Percentiles rank a stretch among this genome's conserved stretches.
These are phyloP conservation scores for Colletotrichum somersetense DNA, from an alignment of 2,329 filamentous ascomycete genomes.

Conservation along the genomic window DNA sequence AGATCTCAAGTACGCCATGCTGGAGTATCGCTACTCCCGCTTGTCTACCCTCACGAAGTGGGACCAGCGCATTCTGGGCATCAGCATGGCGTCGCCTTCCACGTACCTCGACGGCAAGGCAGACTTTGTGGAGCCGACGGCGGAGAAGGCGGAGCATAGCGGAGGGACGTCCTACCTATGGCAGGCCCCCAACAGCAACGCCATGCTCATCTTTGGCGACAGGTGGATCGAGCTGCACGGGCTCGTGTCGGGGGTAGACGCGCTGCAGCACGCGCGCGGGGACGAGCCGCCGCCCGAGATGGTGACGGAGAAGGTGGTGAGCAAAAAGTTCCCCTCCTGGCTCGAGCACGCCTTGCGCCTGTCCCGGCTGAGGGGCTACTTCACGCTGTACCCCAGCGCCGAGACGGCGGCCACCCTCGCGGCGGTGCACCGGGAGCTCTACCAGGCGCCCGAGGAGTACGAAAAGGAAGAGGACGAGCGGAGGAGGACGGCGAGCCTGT, in stretches of 20 bases:
- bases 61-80: slow-evolving; percentile 75
- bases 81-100: slow-evolving; percentile 82
- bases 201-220: slow-evolving; percentile 84
- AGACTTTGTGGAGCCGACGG: slow-evolving; percentile 61
- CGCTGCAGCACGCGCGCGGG: slow-evolving; percentile 51
- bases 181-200: slow-evolving; percentile 87
- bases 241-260: slow-evolving; percentile 77
- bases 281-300: slow-evolving; percentile 54
- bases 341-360: slow-evolving; percentile 83
- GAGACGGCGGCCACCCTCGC: slow-evolving; percentile 67
- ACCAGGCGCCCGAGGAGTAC: slow-evolving; percentile 79
- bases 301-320: slow-evolving; percentile 69
- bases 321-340: slow-evolving; percentile 79
- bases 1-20: slow-evolving; percentile 81
- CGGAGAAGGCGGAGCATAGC: slow-evolving; percentile 51
- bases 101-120: slow-evolving; percentile 71
- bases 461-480: slow-evolving; percentile 46
- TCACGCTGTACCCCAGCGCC: slow-evolving; percentile 81
- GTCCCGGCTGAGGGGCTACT: slow-evolving; percentile 81
- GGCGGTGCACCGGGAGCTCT: slow-evolving; percentile 83
- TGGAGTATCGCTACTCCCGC: slow-evolving; percentile 82
- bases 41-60: slow-evolving; percentile 57
- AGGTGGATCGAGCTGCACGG: slow-evolving; percentile 90
- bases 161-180: slow-evolving; percentile 77
- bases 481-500: slow-evolving; percentile 45